A percentile compares a stretch with the other conserved stretches of the same genome.
These are phyloP conservation scores for Arthrobotrys conoides DNA, from an alignment of 2,329 filamentous ascomycete species.

Conservation along the genomic window DNA sequence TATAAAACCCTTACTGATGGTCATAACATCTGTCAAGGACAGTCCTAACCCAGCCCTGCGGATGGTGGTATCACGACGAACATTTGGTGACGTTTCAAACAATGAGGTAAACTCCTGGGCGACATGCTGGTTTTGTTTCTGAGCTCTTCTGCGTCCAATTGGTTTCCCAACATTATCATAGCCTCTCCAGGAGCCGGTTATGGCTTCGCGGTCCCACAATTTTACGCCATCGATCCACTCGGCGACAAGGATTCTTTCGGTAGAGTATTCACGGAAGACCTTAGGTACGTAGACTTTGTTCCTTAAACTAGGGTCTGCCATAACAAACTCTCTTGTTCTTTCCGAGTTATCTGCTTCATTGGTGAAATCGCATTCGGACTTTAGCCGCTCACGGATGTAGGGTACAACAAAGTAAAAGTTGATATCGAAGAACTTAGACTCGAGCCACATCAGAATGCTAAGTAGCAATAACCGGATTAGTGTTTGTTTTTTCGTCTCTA, in stretches of 20 bases:
- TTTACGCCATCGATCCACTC: slow-evolving; percentile 98
- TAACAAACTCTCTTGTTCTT: slow-evolving; percentile 82
- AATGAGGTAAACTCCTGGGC: slow-evolving; percentile 40
- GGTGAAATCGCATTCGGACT: slow-evolving; percentile 93
- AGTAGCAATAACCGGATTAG: slow-evolving; percentile 5
- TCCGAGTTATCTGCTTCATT: slow-evolving; percentile 92
- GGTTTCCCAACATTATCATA: slow-evolving; percentile 70
- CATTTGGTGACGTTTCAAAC: slow-evolving; percentile 47
- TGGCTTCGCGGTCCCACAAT: slow-evolving; percentile 89
- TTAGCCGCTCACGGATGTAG: slow-evolving; percentile 91
- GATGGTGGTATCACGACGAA: slow-evolving; percentile 39
- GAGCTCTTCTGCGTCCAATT: slow-evolving; percentile 37
- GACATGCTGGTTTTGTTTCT: slow-evolving; percentile 37
- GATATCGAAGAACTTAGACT: slow-evolving; percentile 78
- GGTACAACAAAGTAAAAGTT: slow-evolving; percentile 91
- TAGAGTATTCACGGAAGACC: slow-evolving; percentile 80
- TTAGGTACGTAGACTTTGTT: slow-evolving; percentile 89
- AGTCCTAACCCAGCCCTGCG: slow-evolving; percentile 82
- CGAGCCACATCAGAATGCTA: slow-evolving; percentile 61
- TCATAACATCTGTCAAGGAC: slow-evolving; percentile 88
- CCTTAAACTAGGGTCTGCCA: slow-evolving; percentile 80
- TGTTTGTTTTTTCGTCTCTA: not conserved
- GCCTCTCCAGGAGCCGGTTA: slow-evolving; percentile 83
- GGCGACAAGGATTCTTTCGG: slow-evolving; percentile 83
- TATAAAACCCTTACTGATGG: slow-evolving; percentile 75